Evolutionary conservation across 768 basidiomycete genomes (phyloP).

Genomic region (Phylloporus arenicola): DNA sequence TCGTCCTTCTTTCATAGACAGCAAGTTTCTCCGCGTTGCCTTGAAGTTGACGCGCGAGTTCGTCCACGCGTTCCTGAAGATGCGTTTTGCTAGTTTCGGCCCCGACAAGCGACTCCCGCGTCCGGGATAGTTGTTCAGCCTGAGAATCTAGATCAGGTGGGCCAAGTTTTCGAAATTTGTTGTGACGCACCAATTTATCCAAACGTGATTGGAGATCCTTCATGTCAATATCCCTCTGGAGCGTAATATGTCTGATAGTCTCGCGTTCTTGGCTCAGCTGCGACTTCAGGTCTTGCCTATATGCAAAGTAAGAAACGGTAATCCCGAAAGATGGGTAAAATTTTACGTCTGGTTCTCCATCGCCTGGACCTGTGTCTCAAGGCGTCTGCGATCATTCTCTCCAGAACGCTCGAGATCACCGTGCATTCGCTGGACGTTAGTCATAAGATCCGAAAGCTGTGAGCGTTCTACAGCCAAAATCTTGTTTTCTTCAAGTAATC

Average conservation of each 20-base stretch:
- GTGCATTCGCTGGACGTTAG: constrained; percentile 87
- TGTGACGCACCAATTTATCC: constrained; percentile 58
- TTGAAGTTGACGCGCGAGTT: constrained; percentile 52
- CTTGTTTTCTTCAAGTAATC: constrained; percentile 84
- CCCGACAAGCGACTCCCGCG: constrained; percentile 62
- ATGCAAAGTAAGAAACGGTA: constrained; percentile 1
- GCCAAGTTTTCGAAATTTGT: not conserved
- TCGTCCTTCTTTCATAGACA: constrained; percentile 71
- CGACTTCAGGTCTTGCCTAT: constrained; percentile 65
- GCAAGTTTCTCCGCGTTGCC: constrained; percentile 81
- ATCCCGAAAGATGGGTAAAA: not conserved
- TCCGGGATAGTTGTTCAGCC: constrained; percentile 59
- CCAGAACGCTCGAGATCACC: constrained; percentile 79
- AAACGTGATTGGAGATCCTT: constrained; percentile 70
- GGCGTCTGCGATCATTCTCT: constrained; percentile 73
- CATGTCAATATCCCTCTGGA: constrained; percentile 77
- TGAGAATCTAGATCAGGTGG: constrained; percentile 27
- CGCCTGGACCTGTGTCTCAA: constrained; percentile 76
- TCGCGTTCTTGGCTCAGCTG: constrained; percentile 77
- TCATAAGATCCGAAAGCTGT: constrained; percentile 81
- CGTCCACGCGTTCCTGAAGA: constrained; percentile 57
- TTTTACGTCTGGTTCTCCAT: constrained; percentile 75
- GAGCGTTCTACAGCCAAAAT: constrained; percentile 74
- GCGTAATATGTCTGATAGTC: constrained; percentile 57
- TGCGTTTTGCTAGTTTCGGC: constrained; percentile 78